Base-by-base conservation (phyloP, 2,329 filamentous ascomycete species). In the Penicillium polonicum region DNA sequence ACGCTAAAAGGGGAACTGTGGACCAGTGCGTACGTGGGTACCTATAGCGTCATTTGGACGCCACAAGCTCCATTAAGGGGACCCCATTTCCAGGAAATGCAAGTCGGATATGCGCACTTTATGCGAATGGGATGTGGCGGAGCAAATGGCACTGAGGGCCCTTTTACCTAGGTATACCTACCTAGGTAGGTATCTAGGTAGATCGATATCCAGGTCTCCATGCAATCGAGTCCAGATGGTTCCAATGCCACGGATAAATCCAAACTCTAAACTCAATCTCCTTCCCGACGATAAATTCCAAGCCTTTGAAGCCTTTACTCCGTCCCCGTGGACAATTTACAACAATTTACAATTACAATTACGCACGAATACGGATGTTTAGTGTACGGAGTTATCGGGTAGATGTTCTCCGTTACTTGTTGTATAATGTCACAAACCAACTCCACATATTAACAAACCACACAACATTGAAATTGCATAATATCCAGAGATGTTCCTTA, bases 31-130 rank as follows among this genome's bases (percentile, higher is more conserved):
- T 33, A 13, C 12, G 7, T 25, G 25, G 4, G 29, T 31, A 12
- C 29, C 10, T 31, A 31, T 38, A 56, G 25, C 33, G 38, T 45
- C 55, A 46, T 39, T 29, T 53, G 33, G 23, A 46, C 57, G 48
- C 60, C 59, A 63, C 60, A 25, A 42, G 21, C 36, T 52, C 54
- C 42, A 64, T 59, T 45, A 21, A 52, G 52, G 59, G 36, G 48
- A 57, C 55, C 62, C 60, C 52, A 55, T 52, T 67, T 60, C 65
- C 65, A 65, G 65, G 65, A 66, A 62, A 67, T 67, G 65, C 65
- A 65, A 31, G 63, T 46, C 29, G 65, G n/a, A 59, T 64, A 67
- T 67, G 63, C 19, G 53, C 57, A 43, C 39, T 48, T 53, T 23
- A 23, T 35, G 29, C n/a, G 39, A 58, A 50, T 33, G 4, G 43